Evolutionary conservation across 2,329 filamentous ascomycete species (phyloP).

Genomic region (Fusarium redolens): DNA sequence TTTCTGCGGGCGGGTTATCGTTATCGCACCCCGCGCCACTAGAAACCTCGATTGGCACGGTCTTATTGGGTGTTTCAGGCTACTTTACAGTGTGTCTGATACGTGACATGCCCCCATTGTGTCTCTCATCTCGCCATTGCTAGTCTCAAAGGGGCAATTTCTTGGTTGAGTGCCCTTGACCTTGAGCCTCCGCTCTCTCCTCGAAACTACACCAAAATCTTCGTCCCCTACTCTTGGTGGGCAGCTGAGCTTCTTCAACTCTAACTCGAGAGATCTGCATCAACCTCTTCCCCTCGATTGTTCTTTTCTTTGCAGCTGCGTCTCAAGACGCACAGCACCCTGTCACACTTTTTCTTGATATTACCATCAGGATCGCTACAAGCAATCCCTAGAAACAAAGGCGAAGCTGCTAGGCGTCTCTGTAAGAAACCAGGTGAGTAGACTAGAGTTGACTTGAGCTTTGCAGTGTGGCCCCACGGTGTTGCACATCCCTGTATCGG

Average conservation of each 20-base stretch:
- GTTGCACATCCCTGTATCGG: slow-evolving; percentile 43
- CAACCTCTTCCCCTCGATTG: not conserved
- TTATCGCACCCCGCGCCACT: slow-evolving; percentile 54
- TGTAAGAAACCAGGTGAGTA: slow-evolving; percentile 22
- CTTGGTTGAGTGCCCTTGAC: not conserved
- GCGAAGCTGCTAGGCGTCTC: not conserved
- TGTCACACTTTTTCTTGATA: not conserved
- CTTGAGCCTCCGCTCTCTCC: slow-evolving; percentile 27
- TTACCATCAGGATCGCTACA: not conserved
- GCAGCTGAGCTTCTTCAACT: slow-evolving; percentile 35
- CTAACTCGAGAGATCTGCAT: slow-evolving; percentile 14
- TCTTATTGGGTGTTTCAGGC: slow-evolving; percentile 21
- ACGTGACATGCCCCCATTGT: slow-evolving; percentile 11
- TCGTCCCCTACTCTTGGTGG: slow-evolving; percentile 30
- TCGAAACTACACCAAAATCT: slow-evolving; percentile 32
- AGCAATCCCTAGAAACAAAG: not conserved
- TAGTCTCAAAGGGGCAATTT: slow-evolving; percentile 18
- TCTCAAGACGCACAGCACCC: not conserved
- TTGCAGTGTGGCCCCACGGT: slow-evolving; percentile 43
- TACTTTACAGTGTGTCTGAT: not conserved
- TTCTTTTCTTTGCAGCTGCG: not conserved
- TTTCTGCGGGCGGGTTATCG: slow-evolving; percentile 49
- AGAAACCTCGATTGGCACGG: slow-evolving; percentile 19
- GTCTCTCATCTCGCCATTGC: slow-evolving; percentile 23
- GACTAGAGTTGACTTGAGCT: slow-evolving; percentile 28